Percentiles rank a stretch among this genome's conserved stretches.
phyloP scores from a whole-genome alignment of 352 stramenopile genomes.

The Pythium guiyangense region DNA sequence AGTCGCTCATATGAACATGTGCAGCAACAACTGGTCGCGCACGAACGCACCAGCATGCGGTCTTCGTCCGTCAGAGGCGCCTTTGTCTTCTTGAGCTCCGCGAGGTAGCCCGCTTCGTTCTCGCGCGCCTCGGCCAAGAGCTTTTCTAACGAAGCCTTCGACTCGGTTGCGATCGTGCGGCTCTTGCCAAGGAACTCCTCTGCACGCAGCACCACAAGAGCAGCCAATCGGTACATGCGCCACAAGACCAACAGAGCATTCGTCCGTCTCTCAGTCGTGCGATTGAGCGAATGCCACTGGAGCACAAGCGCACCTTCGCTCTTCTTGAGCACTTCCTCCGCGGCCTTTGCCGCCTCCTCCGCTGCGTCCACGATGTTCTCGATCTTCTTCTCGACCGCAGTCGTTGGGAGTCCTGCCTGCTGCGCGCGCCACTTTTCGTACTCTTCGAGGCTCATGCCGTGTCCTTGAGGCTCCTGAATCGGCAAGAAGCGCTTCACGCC shows the following conservation, averaged over 20 bases:
- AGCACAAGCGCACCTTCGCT: slow-evolving; percentile 19
- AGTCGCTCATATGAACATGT: not conserved
- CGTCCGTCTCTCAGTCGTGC: too few relatives aligned
- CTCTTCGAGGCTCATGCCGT: slow-evolving; percentile 84
- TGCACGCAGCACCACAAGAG: slow-evolving; percentile 13
- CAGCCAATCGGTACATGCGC: not conserved
- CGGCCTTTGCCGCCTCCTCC: slow-evolving; percentile 6
- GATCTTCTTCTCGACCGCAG: slow-evolving; percentile 28
- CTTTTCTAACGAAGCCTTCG: slow-evolving; percentile 74
- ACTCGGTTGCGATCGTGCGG: slow-evolving; percentile 24
- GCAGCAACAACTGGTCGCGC: too few relatives aligned
- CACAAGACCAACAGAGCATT: too few relatives aligned
- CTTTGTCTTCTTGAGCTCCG: slow-evolving; percentile 64
- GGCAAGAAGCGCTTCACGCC: slow-evolving; percentile 73
- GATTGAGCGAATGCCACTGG: too few relatives aligned
- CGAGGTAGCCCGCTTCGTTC: slow-evolving; percentile 76
- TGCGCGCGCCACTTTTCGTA: slow-evolving; percentile 83
- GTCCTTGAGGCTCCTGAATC: slow-evolving; percentile 76
- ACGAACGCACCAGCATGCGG: slow-evolving; percentile 60
- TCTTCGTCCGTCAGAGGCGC: slow-evolving; percentile 56
- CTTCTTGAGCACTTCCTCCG: slow-evolving; percentile 10
- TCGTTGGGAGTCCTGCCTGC: slow-evolving; percentile 40
- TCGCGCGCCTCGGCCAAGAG: slow-evolving; percentile 67
- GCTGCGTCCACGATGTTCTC: not conserved
- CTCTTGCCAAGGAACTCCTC: slow-evolving; percentile 11